phyloP scores from a whole-genome alignment of 805 yeast species.

The Metschnikowia bowlesiae region DNA sequence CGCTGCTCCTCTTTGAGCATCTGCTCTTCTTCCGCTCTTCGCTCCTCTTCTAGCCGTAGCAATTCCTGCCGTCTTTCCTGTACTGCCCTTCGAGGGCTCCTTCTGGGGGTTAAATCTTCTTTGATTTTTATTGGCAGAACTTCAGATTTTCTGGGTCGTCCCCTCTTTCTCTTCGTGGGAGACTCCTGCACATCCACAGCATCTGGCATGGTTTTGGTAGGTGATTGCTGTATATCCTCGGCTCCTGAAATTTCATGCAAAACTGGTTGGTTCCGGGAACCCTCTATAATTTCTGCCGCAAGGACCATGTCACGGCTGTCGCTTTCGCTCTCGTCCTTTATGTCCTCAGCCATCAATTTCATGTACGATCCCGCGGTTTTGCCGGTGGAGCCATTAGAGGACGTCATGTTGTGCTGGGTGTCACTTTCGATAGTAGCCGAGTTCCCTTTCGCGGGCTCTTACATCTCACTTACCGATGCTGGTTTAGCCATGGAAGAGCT shows the following conservation, averaged over 20 bases:
- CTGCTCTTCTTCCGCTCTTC: constrained; percentile 5
- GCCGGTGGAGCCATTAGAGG: not conserved
- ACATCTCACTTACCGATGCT: not conserved
- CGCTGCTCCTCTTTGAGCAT: not conserved
- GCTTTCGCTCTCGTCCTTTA: constrained; percentile 23
- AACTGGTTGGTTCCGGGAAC: constrained; percentile 12
- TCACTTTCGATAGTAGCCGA: not conserved
- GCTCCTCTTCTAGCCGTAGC: constrained; percentile 8
- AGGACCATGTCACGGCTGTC: constrained; percentile 36
- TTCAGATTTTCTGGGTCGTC: constrained; percentile 13
- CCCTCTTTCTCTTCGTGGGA: constrained; percentile 13
- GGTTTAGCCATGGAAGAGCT: not conserved
- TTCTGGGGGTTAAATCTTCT: constrained; percentile 1
- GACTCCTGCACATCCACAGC: not conserved
- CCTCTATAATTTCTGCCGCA: constrained; percentile 38
- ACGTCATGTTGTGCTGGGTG: not conserved
- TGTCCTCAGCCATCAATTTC: constrained; percentile 30
- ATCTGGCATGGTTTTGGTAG: not conserved
- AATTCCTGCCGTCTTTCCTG: constrained; percentile 8
- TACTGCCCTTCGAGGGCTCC: constrained; percentile 6
- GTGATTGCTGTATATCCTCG: not conserved
- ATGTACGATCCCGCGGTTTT: constrained; percentile 18
- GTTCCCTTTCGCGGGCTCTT: not conserved
- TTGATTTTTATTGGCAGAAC: constrained; percentile 7
- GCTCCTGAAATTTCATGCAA: not conserved